Percentiles rank a stretch among this genome's conserved stretches.
Conservation (phyloP, 768 basidiomycete genomes). For the Suillus hirtellus region DNA sequence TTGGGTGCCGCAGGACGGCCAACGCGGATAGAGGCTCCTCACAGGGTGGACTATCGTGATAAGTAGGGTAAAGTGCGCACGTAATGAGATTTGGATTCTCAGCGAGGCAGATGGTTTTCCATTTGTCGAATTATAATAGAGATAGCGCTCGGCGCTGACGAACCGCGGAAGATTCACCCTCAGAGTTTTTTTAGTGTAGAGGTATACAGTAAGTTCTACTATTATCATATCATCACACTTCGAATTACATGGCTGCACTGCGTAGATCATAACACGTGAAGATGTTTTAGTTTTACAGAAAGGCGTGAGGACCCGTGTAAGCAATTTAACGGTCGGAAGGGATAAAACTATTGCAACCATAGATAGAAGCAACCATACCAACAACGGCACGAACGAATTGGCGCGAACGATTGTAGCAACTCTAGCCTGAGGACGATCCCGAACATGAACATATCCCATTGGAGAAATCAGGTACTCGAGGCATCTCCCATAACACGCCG, state of each 20-base stretch:
- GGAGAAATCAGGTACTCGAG: neutral
- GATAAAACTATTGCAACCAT: neutral
- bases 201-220: neutral
- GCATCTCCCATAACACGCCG: neutral
- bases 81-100: no score
- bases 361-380: neutral
- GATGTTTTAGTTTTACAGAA: neutral
- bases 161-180: neutral
- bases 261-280: neutral
- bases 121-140: neutral
- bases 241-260: neutral
- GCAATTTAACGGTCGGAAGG: neutral
- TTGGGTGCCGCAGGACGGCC: slow-evolving; percentile 45
- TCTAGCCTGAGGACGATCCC: neutral
- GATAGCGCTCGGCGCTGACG: neutral
- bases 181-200: neutral
- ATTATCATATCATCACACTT: neutral
- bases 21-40: slow-evolving; percentile 35
- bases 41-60: neutral
- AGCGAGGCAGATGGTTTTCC: neutral
- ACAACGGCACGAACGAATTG: neutral
- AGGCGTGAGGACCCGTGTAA: neutral
- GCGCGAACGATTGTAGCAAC: neutral
- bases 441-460: neutral
- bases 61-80: neutral